Percentiles rank a stretch among this genome's conserved stretches.
Evolutionary conservation across 441 rosid genomes (phyloP).

Genomic region (Cnidoscolus chayamansa): DNA sequence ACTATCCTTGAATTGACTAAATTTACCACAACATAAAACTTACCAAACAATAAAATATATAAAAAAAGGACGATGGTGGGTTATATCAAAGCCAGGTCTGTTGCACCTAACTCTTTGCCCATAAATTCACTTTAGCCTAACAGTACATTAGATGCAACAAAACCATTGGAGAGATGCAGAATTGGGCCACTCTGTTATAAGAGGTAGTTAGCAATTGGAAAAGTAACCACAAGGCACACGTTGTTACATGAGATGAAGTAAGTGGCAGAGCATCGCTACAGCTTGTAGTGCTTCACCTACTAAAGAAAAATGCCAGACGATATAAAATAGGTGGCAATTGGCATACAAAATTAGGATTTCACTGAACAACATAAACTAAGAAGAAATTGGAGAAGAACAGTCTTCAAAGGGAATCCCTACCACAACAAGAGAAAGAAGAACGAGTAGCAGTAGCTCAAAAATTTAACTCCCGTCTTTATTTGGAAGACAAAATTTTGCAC

Average conservation of each 20-base stretch:
- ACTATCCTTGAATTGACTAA: not conserved
- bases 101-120: conserved; percentile 29
- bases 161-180: conserved; percentile 18
- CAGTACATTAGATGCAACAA: conserved; percentile 6
- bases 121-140: conserved; percentile 15
- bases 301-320: conserved; percentile 19
- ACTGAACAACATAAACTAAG: too few relatives aligned
- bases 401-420: too few relatives aligned
- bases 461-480: too few relatives aligned
- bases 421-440: too few relatives aligned
- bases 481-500: not conserved
- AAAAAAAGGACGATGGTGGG: conserved; percentile 23
- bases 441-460: too few relatives aligned
- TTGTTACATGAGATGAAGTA: conserved; percentile 20
- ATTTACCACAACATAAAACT: not conserved
- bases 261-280: conserved; percentile 20
- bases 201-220: conserved; percentile 23
- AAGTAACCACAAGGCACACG: conserved; percentile 27
- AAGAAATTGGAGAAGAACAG: too few relatives aligned
- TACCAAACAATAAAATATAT: too few relatives aligned
- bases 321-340: conserved; percentile 11
- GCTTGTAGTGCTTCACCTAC: conserved; percentile 36
- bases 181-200: conserved; percentile 32
- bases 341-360: too few relatives aligned
- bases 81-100: conserved; percentile 25